A percentile compares a stretch with the other conserved stretches of the same genome.
These are phyloP conservation scores for Ettlia oleoabundans DNA, from an alignment of 139 green algal genomes.

Conservation along the genomic window DNA sequence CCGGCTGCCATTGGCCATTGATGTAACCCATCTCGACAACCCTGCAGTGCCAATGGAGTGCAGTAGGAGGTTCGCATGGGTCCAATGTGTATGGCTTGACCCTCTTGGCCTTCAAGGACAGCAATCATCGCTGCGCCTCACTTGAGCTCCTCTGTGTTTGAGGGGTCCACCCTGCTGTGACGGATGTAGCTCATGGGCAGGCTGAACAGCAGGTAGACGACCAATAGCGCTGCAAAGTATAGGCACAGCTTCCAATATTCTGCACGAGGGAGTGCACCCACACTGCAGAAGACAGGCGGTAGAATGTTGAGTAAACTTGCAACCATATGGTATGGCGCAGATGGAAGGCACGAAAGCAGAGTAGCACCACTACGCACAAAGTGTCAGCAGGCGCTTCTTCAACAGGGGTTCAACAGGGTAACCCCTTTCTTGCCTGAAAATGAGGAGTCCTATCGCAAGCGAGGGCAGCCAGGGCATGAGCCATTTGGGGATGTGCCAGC, in stretches of 20 bases:
- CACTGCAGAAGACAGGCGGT: not conserved
- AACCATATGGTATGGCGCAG: not conserved
- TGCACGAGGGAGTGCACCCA: not conserved
- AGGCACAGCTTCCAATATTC: slow-evolving; percentile 1
- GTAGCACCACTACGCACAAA: too few relatives aligned
- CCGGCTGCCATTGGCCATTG: slow-evolving; percentile 23
- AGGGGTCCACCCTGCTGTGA: slow-evolving; percentile 15
- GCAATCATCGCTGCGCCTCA: not conserved
- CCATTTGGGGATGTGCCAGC: slow-evolving; percentile 20
- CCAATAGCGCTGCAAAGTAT: not conserved
- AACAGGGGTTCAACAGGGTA: too few relatives aligned
- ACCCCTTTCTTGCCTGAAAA: slow-evolving; percentile 31
- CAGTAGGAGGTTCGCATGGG: not conserved
- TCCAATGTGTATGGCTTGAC: too few relatives aligned
- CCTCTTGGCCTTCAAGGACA: too few relatives aligned
- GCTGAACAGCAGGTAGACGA: slow-evolving; percentile 47
- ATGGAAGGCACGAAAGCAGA: too few relatives aligned
- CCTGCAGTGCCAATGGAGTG: not conserved
- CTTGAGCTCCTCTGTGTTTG: slow-evolving; percentile 25
- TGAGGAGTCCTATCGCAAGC: slow-evolving; percentile 30
- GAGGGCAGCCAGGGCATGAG: slow-evolving; percentile 51
- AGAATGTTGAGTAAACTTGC: not conserved
- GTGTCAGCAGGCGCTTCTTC: too few relatives aligned
- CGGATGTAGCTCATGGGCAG: slow-evolving; percentile 51
- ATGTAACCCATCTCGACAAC: slow-evolving; percentile 30